Evolutionary conservation across 208 protist species (phyloP).

Genomic region (Polymyxa betae): DNA sequence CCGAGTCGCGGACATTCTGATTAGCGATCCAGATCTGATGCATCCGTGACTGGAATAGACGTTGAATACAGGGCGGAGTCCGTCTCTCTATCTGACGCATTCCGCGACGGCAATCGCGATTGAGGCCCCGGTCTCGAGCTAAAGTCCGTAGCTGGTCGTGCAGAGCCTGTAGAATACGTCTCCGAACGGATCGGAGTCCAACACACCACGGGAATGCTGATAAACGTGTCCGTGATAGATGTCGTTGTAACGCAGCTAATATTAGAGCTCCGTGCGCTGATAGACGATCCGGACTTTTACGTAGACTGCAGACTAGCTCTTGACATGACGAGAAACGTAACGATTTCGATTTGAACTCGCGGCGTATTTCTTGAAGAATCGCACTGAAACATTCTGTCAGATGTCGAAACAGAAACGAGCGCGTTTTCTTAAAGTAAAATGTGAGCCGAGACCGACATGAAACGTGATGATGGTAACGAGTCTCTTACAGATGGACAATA

Average conservation of each 20-base stretch:
- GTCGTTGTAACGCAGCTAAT: neutral
- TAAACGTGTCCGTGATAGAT: neutral
- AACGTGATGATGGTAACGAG: neutral
- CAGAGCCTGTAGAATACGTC: neutral
- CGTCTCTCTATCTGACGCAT: neutral
- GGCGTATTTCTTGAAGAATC: neutral
- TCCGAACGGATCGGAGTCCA: neutral
- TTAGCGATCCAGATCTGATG: slow-evolving; percentile 36
- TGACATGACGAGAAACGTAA: neutral
- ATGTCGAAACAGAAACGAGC: too few relatives aligned
- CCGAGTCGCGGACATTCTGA: neutral
- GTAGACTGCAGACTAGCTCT: neutral
- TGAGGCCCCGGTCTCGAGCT: neutral
- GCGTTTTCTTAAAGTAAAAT: too few relatives aligned
- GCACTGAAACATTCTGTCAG: neutral
- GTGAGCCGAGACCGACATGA: too few relatives aligned
- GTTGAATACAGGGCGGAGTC: slow-evolving; percentile 1
- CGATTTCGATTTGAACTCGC: slow-evolving; percentile 42
- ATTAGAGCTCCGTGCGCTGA: slow-evolving; percentile 5
- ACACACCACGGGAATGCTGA: slow-evolving; percentile 22
- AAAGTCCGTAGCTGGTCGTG: neutral
- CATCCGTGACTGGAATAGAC: slow-evolving; percentile 3
- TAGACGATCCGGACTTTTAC: neutral
- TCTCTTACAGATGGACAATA: slow-evolving; percentile 3
- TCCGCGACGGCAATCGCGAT: neutral